phyloP scores from a whole-genome alignment of 148 eudicot genomes.

The Camellia sinensis region DNA sequence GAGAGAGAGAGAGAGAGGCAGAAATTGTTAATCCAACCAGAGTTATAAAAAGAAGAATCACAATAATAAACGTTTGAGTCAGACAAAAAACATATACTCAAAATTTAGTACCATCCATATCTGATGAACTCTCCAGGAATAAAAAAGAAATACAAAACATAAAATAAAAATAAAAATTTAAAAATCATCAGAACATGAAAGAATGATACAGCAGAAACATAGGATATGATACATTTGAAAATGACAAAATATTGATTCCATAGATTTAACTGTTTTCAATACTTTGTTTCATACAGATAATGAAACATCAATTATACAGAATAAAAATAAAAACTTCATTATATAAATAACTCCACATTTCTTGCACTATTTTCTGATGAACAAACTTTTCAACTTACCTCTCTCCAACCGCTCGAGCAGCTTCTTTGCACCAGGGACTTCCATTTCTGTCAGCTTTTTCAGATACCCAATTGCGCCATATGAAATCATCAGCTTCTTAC shows the following conservation, averaged over 20 bases:
- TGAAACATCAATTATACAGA: conserved; percentile 39
- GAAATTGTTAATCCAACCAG: too few species aligned
- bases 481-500: conserved; percentile 86
- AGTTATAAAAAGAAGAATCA: too few species aligned
- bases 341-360: background rate
- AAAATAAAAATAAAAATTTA: background rate
- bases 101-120: too few species aligned
- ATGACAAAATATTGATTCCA: background rate
- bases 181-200: background rate
- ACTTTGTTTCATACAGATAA: conserved; percentile 50
- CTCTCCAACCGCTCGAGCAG: conserved; percentile 74
- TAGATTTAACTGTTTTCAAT: background rate
- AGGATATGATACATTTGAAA: background rate
- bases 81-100: too few species aligned
- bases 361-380: conserved; percentile 49
- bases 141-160: too few species aligned
- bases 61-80: too few species aligned
- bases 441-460: conserved; percentile 85
- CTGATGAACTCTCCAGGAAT: too few species aligned
- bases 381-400: conserved; percentile 62
- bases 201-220: background rate
- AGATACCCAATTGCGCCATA: conserved; percentile 93
- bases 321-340: background rate
- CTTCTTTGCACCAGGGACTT: conserved; percentile 75
- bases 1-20: too few species aligned